Conservation (phyloP, 73 alveolate species). For the Tetrahymena thermophila region DNA sequence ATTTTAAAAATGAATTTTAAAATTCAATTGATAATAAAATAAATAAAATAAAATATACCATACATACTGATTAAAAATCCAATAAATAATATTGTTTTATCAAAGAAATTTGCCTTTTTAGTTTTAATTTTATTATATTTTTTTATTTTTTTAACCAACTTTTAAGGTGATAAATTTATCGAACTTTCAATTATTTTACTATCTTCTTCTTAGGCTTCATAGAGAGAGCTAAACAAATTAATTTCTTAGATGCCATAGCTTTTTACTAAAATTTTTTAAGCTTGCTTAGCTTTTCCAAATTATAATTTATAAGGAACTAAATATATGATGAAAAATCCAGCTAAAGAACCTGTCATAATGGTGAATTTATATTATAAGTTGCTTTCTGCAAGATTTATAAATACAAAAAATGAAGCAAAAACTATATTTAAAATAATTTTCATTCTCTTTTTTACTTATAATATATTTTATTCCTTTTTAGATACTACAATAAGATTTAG, state of each 20-base stretch:
- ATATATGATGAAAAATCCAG: neutral
- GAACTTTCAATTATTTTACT: neutral
- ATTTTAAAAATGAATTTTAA: no score
- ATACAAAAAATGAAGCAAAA: neutral
- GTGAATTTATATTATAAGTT: neutral
- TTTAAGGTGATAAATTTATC: neutral
- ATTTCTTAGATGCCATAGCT: neutral
- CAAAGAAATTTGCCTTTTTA: neutral
- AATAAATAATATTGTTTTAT: neutral
- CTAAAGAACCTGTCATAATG: neutral
- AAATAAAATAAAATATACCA: neutral
- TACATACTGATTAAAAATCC: neutral
- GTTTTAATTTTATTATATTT: neutral
- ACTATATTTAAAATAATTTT: neutral
- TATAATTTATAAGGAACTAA: neutral
- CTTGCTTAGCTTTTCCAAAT: neutral
- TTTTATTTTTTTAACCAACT: neutral
- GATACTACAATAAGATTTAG: neutral
- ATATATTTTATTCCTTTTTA: neutral
- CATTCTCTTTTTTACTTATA: neutral
- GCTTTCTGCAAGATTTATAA: neutral
- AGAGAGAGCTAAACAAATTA: neutral
- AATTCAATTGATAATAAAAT: neutral
- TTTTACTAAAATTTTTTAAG: neutral
- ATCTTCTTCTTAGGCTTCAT: neutral